Conservation (phyloP, 768 basidiomycete species). For the Suillus plorans region DNA sequence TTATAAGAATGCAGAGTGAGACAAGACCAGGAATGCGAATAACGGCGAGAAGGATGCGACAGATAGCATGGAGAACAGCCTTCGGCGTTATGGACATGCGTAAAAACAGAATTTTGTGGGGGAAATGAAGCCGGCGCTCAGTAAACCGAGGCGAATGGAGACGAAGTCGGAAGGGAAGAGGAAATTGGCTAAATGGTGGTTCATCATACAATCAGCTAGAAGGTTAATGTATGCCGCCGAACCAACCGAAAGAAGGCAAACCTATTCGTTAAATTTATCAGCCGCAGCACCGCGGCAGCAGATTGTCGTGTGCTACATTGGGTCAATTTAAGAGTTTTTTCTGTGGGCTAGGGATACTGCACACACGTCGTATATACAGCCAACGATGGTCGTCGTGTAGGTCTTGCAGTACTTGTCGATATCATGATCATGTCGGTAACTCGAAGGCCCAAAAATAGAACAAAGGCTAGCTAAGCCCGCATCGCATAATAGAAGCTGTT, state of each 20-base stretch:
- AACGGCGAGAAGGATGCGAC: not conserved
- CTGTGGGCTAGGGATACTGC: too few relatives aligned
- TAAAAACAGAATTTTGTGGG: too few relatives aligned
- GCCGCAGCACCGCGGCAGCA: not conserved
- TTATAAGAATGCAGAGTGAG: not conserved
- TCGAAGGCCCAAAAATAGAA: too few relatives aligned
- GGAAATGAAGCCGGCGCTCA: not conserved
- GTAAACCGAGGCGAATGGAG: not conserved
- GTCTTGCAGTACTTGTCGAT: too few relatives aligned
- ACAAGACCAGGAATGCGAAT: conserved; percentile 8
- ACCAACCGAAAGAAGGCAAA: not conserved
- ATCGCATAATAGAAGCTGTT: too few relatives aligned
- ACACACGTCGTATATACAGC: too few relatives aligned
- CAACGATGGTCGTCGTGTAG: too few relatives aligned
- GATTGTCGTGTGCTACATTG: too few relatives aligned
- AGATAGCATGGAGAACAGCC: not conserved
- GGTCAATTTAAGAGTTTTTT: too few relatives aligned
- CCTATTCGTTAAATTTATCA: not conserved
- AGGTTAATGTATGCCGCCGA: not conserved
- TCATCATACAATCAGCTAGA: not conserved
- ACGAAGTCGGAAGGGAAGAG: not conserved
- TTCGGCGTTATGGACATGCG: not conserved
- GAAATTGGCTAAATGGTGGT: not conserved
- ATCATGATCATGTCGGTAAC: too few relatives aligned
- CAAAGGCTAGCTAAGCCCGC: too few relatives aligned